Evolutionary conservation across 495 filamentous ascomycete species (phyloP), one percentile per base, ranked within the genome.

Genomic region (Cercophora samala): DNA sequence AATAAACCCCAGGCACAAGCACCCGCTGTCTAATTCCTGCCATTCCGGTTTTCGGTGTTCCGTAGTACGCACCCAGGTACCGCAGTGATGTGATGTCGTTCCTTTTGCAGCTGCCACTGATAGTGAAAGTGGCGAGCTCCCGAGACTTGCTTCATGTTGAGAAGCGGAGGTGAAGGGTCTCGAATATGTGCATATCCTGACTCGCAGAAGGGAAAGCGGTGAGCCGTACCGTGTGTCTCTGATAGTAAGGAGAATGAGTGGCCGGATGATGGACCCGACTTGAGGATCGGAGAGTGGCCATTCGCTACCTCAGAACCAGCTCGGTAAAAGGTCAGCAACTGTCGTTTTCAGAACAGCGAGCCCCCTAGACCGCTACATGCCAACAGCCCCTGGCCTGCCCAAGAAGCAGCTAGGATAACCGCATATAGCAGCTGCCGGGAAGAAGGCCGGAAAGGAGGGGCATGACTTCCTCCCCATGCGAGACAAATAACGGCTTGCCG

Each of bases 401-500:
- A 46, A 46, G 37, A 11, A 46, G 37, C 52, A 63, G 26, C 63
- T 51, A 58, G 29, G 66, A 60, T 22, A n/a, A 37, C 59, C 56
- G 32, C 64, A 63, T 52, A 58, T 51, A 58, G 37, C 61, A 61
- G 65, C 58, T 23, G 54, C 17, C 37, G 62, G 46, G 62, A 65
- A 59, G 21, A 29, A 53, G 58, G 68, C 68, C 52, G 73, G 75
- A 66, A 70, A 63, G 72, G 58, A 60, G 68, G 64, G 66, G 70
- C 69, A 73, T 75, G 75, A 74, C 75, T 71, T 71, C 24, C 53
- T 21, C n/a, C 5, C 53, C 53, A 56, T 56, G 53, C 53, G 53
- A 56, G 53, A 23, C 53, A 19, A 56, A 56, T 23, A 23, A 9
- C 53, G 53, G 37, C 26, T 56, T 23, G 53, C 53, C 53, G 37